Conservation (phyloP, 2,329 filamentous ascomycete species). For the Fusarium haematococcum region DNA sequence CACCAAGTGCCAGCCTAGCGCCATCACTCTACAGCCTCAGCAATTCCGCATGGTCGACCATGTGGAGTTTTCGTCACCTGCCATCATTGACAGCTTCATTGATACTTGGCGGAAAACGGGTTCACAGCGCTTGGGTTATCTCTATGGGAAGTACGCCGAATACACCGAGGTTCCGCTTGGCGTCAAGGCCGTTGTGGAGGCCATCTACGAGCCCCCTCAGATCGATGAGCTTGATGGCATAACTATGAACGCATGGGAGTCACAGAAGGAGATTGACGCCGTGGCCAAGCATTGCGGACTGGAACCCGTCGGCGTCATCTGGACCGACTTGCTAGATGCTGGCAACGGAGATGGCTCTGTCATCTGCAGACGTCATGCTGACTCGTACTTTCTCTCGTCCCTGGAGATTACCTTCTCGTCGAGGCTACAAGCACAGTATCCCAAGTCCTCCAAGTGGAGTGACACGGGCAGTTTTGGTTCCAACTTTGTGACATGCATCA, state of each 20-base stretch:
- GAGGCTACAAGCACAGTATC: slow-evolving; percentile 86
- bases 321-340: slow-evolving; percentile 89
- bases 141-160: slow-evolving; percentile 92
- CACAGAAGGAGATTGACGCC: slow-evolving; percentile 83
- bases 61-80: slow-evolving; percentile 90
- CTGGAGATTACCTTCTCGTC: slow-evolving; percentile 92
- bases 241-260: slow-evolving; percentile 85
- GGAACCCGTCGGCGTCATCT: slow-evolving; percentile 91
- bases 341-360: slow-evolving; percentile 86
- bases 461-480: slow-evolving; percentile 94
- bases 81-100: slow-evolving; percentile 88
- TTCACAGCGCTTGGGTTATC: slow-evolving; percentile 84
- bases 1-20: slow-evolving; percentile 97
- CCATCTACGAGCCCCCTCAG: slow-evolving; percentile 96
- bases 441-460: slow-evolving; percentile 95
- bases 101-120: slow-evolving; percentile 92
- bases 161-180: slow-evolving; percentile 94
- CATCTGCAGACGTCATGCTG: slow-evolving; percentile 93
- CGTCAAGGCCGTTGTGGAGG: slow-evolving; percentile 94
- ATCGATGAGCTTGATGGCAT: slow-evolving; percentile 89
- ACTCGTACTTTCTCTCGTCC: slow-evolving; percentile 94
- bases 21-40: slow-evolving; percentile 94
- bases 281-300: slow-evolving; percentile 86
- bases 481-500: slow-evolving; percentile 95
- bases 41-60: slow-evolving; percentile 97